Percentiles rank a stretch among this genome's conserved stretches.
These are phyloP conservation scores for Psophocarpus tetragonolobus DNA, from an alignment of 306 rosid species.

Conservation along the genomic window DNA sequence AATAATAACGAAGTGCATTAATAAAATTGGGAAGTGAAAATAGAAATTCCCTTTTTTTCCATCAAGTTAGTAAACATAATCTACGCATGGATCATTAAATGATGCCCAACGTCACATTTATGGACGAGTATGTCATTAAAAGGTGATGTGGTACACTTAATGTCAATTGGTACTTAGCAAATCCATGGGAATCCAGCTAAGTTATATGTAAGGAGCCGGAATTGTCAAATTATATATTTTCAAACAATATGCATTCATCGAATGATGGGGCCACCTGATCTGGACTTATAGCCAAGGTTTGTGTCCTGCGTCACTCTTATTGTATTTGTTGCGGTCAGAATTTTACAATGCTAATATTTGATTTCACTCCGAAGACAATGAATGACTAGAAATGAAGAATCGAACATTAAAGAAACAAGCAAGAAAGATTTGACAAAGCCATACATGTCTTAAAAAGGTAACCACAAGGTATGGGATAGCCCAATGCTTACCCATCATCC, in stretches of 20 bases:
- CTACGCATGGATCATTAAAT: background rate
- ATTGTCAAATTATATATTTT: constrained; percentile 14
- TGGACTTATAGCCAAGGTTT: constrained; percentile 27
- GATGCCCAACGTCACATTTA: background rate
- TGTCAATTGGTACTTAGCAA: background rate
- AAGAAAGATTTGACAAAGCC: constrained; percentile 28
- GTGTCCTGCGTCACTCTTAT: constrained; percentile 25
- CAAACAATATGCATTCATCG: constrained; percentile 29
- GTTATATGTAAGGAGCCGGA: background rate
- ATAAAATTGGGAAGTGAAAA: too few relatives aligned
- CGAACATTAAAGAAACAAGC: constrained; percentile 30
- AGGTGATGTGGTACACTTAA: background rate
- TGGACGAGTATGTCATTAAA: background rate
- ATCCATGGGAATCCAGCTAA: background rate
- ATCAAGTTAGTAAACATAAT: too few relatives aligned
- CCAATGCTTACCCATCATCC: constrained; percentile 34
- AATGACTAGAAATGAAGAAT: constrained; percentile 36
- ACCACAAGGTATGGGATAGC: constrained; percentile 28
- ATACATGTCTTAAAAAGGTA: constrained; percentile 18
- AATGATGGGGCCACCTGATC: constrained; percentile 3
- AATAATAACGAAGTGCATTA: too few relatives aligned
- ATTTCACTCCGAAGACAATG: constrained; percentile 38
- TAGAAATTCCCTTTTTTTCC: too few relatives aligned
- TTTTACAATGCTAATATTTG: constrained; percentile 29
- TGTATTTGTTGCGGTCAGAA: constrained; percentile 22